These are phyloP conservation scores for Glebionis coronaria DNA, from an alignment of 129 eudicot genomes.

Conservation along the genomic window DNA sequence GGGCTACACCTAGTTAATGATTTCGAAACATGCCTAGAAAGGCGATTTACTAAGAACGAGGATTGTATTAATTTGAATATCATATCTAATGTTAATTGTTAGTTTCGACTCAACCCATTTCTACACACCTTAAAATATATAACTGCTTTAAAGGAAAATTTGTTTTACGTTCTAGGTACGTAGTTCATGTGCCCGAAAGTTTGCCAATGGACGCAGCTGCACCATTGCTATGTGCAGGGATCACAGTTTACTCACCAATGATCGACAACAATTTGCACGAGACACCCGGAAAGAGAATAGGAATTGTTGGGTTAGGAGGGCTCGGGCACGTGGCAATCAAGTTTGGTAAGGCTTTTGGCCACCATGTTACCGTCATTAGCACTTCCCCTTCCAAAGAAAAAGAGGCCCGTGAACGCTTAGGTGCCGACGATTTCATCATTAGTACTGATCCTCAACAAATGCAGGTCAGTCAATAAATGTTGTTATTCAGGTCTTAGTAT, in stretches of 20 bases:
- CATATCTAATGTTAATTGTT: no score
- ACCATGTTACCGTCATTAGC: slow-evolving; percentile 86
- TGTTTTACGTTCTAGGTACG: slow-evolving; percentile 39
- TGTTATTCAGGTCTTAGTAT: background rate
- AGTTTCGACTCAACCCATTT: background rate
- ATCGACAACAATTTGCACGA: slow-evolving; percentile 44
- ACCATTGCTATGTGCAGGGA: slow-evolving; percentile 86
- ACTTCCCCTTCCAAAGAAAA: slow-evolving; percentile 76
- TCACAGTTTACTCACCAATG: slow-evolving; percentile 72
- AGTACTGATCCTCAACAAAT: slow-evolving; percentile 64
- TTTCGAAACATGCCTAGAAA: no score
- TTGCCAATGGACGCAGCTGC: slow-evolving; percentile 80
- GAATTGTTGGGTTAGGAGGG: slow-evolving; percentile 81
- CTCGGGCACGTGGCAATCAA: slow-evolving; percentile 84
- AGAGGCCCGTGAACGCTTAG: slow-evolving; percentile 61
- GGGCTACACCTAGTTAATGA: no score
- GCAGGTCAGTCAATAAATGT: slow-evolving; percentile 43
- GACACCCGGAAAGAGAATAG: slow-evolving; percentile 45
- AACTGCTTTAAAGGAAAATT: background rate
- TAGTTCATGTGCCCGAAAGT: slow-evolving; percentile 66
- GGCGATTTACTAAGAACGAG: no score
- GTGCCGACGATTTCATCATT: slow-evolving; percentile 75
- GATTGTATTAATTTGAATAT: no score
- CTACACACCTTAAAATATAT: background rate
- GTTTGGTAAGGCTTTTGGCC: slow-evolving; percentile 85